These are phyloP conservation scores for Claviceps fusiformis DNA, from an alignment of 2,329 filamentous ascomycete genomes.

Conservation along the genomic window DNA sequence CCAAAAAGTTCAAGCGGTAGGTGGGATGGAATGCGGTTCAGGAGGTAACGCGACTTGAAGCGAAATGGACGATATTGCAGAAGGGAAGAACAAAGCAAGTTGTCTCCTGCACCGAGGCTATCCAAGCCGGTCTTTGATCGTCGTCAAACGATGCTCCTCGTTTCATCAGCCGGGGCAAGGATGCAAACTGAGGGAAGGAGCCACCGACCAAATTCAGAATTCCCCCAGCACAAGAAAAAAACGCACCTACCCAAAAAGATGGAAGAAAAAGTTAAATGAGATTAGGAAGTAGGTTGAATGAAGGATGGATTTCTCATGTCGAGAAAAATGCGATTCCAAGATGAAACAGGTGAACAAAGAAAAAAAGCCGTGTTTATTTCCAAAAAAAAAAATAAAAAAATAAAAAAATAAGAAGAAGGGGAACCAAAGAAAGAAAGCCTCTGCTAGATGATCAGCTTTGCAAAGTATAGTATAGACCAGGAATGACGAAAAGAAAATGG, in stretches of 20 bases:
- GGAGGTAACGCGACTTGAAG: not conserved
- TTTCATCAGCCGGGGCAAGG: not conserved
- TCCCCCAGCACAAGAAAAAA: not conserved
- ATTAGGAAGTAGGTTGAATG: no score
- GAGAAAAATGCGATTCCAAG: not conserved
- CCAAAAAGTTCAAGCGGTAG: no score
- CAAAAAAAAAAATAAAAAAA: no score
- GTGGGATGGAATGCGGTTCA: not conserved
- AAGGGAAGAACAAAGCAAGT: not conserved
- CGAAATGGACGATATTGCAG: not conserved
- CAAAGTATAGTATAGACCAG: not conserved
- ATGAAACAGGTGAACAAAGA: not conserved
- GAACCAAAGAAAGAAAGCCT: not conserved
- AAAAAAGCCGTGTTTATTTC: not conserved
- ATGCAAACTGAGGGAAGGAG: slow-evolving; percentile 1
- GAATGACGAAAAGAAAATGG: not conserved
- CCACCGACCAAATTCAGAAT: not conserved
- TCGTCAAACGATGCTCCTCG: no score
- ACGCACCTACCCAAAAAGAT: not conserved
- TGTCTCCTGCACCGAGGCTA: not conserved
- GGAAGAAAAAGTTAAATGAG: not conserved
- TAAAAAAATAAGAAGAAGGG: no score
- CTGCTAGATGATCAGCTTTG: not conserved
- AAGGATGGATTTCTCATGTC: no score
- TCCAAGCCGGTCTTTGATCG: not conserved